Conservation (phyloP, 192 early-diverging fungal genomes). For the Entomortierella chlamydospora region DNA sequence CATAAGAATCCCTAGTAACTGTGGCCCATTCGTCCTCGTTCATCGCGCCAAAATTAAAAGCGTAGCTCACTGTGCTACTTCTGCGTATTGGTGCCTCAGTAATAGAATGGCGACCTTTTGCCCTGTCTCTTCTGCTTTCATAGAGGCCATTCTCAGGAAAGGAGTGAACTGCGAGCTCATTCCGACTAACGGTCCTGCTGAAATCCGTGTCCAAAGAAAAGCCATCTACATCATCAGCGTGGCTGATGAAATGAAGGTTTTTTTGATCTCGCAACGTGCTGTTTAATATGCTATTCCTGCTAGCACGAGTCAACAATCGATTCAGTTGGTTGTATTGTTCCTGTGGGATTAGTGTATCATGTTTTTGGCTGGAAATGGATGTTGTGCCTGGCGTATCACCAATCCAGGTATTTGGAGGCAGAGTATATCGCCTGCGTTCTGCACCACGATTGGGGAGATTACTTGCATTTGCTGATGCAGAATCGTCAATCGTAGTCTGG, state of each 20-base stretch:
- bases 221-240: background rate
- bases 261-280: constrained; percentile 20
- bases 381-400: constrained; percentile 20
- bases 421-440: constrained; percentile 20
- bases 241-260: constrained; percentile 24
- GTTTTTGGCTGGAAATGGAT: constrained; percentile 25
- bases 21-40: background rate
- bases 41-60: constrained; percentile 1
- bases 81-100: constrained; percentile 3
- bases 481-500: background rate
- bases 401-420: constrained; percentile 22
- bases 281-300: constrained; percentile 16
- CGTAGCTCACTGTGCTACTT: background rate
- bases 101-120: constrained; percentile 3
- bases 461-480: background rate
- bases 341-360: constrained; percentile 14
- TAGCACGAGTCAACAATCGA: constrained; percentile 14
- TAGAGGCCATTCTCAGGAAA: constrained; percentile 19
- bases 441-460: background rate
- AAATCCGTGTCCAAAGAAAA: background rate
- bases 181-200: constrained; percentile 10
- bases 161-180: constrained; percentile 22
- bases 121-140: background rate
- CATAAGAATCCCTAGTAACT: background rate
- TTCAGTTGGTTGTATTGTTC: constrained; percentile 23